A percentile compares a stretch with the other conserved stretches of the same genome.
phyloP scores from a whole-genome alignment of 441 rosid genomes.

The Erysimum cheiri region DNA sequence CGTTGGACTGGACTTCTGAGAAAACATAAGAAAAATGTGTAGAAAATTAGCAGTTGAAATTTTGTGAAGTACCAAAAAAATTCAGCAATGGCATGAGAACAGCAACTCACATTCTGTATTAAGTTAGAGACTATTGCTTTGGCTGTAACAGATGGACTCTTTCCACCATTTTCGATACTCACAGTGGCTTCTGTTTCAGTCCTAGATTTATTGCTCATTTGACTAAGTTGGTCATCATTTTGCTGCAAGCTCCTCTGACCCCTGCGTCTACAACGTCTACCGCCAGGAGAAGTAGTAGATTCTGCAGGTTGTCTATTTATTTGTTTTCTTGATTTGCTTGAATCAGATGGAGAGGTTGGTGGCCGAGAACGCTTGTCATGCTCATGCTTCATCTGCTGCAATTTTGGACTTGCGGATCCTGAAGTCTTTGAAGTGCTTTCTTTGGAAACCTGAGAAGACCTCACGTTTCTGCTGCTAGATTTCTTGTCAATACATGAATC shows the following conservation, averaged over 20 bases:
- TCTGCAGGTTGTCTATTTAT: conserved; percentile 50
- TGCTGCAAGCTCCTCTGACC: conserved; percentile 50
- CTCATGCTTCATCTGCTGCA: conserved; percentile 73
- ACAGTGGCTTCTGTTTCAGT: conserved; percentile 53
- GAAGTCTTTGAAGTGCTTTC: conserved; percentile 54
- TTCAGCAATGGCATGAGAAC: conserved; percentile 31
- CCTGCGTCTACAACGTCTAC: conserved; percentile 51
- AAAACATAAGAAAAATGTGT: conserved; percentile 33
- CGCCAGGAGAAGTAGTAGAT: conserved; percentile 58
- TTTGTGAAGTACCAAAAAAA: conserved; percentile 25
- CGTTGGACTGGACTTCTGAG: conserved; percentile 55
- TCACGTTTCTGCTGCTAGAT: conserved; percentile 50
- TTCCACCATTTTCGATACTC: conserved; percentile 49
- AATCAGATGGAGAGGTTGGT: conserved; percentile 75
- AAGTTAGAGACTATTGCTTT: conserved; percentile 47
- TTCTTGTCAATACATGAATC: conserved; percentile 55
- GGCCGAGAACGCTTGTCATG: conserved; percentile 71
- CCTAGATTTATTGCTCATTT: conserved; percentile 63
- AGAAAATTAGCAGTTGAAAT: conserved; percentile 29
- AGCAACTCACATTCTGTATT: conserved; percentile 55
- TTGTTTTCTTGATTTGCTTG: conserved; percentile 62
- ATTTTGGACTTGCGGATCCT: conserved; percentile 72
- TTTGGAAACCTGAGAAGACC: conserved; percentile 55
- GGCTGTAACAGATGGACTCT: conserved; percentile 42
- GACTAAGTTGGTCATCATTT: conserved; percentile 66